These are phyloP conservation scores for Sporothrix protearum DNA, from an alignment of 2,329 filamentous ascomycete genomes.

Conservation along the genomic window DNA sequence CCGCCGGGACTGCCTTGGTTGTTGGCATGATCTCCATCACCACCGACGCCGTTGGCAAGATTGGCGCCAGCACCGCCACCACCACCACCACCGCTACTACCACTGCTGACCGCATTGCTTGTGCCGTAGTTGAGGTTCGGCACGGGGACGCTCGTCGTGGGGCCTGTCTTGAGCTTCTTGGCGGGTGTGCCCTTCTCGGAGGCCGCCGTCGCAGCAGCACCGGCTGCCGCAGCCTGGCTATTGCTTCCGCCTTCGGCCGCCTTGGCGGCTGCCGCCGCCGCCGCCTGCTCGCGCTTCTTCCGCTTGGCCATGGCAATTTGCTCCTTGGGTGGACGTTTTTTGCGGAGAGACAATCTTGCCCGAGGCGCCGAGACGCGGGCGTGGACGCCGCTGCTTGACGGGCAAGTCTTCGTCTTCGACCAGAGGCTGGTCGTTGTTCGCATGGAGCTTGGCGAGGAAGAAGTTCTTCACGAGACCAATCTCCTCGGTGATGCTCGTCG, in stretches of 20 bases:
- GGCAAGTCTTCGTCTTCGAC: constrained; percentile 94
- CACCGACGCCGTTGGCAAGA: constrained; percentile 35
- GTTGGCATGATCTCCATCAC: constrained; percentile 38
- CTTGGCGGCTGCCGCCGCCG: constrained; percentile 42
- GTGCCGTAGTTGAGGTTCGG: constrained; percentile 26
- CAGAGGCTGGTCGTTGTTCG: constrained; percentile 76
- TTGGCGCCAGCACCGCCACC: constrained; percentile 29
- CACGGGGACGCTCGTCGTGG: constrained; percentile 22
- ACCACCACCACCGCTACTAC: constrained; percentile 24
- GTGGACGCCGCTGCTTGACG: constrained; percentile 77
- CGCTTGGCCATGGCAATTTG: constrained; percentile 82
- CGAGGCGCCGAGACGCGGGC: constrained; percentile 63
- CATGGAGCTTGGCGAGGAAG: constrained; percentile 83
- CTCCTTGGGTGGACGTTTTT: constrained; percentile 78
- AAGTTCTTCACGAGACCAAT: constrained; percentile 88
- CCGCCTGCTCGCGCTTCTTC: constrained; percentile 63
- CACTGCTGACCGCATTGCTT: constrained; percentile 38
- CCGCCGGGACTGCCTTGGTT: constrained; percentile 54
- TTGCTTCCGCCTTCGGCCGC: constrained; percentile 31
- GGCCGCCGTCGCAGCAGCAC: constrained; percentile 28
- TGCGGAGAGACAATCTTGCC: constrained; percentile 84
- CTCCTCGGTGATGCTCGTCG: constrained; percentile 71
- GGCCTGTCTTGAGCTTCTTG: constrained; percentile 51
- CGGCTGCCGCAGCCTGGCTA: constrained; percentile 34
- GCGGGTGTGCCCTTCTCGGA: constrained; percentile 40